phyloP scores from a whole-genome alignment of 1,284 basidiomycete genomes.

The Wallemia mellicola region DNA sequence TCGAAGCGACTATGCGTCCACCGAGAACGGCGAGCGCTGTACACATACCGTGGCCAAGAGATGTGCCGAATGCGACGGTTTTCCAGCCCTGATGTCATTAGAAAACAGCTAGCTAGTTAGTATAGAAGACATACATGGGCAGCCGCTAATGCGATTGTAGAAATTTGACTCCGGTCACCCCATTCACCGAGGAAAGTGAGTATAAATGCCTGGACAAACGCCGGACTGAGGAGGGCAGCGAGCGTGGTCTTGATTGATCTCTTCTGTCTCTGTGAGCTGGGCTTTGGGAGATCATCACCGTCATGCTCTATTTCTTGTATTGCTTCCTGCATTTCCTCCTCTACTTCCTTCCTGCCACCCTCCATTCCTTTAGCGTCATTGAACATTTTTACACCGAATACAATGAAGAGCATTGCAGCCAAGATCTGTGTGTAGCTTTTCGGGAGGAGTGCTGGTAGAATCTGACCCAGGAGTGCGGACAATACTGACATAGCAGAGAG shows the following conservation, averaged over 20 bases:
- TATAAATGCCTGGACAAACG: constrained; percentile 82
- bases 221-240: constrained; percentile 55
- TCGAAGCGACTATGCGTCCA: constrained; percentile 66
- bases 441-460: constrained; percentile 54
- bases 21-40: constrained; percentile 68
- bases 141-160: constrained; percentile 82
- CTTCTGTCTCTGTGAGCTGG: constrained; percentile 24
- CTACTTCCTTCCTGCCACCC: constrained; percentile 20
- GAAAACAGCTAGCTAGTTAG: too few relatives aligned
- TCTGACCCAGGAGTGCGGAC: constrained; percentile 56
- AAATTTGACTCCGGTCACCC: constrained; percentile 92
- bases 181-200: constrained; percentile 93
- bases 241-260: constrained; percentile 15
- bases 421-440: constrained; percentile 16
- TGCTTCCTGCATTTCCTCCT: constrained; percentile 46
- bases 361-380: constrained; percentile 49
- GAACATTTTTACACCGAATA: constrained; percentile 61
- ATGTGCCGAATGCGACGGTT: constrained; percentile 64
- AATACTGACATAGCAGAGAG: constrained; percentile 76
- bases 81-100: too few relatives aligned
- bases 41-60: constrained; percentile 63
- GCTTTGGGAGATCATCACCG: constrained; percentile 29
- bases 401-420: constrained; percentile 54
- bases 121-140: too few relatives aligned
- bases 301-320: constrained; percentile 36